Percentiles rank a stretch among this genome's conserved stretches.
Conservation (phyloP, 208 protist species). For the Trypanosoma platydactyli region DNA sequence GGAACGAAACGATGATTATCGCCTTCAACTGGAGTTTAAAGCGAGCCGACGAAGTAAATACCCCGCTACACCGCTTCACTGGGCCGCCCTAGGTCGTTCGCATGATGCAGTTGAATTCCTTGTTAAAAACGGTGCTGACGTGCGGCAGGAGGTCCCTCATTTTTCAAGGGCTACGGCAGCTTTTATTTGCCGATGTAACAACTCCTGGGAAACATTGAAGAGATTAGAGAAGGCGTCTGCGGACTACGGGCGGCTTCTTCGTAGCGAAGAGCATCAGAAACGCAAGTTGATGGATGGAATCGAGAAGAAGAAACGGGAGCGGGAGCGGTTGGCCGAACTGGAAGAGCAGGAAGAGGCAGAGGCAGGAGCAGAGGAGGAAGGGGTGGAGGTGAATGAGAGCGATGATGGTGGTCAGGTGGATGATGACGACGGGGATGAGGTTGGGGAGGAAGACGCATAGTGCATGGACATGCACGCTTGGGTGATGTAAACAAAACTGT, state of each 20-base stretch:
- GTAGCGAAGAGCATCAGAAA: slow-evolving; percentile 38
- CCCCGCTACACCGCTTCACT: slow-evolving; percentile 68
- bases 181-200: slow-evolving; percentile 50
- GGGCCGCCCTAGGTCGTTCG: slow-evolving; percentile 67
- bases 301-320: slow-evolving; percentile 33
- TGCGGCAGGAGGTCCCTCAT: slow-evolving; percentile 27
- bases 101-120: slow-evolving; percentile 61
- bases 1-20: background rate
- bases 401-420: slow-evolving; percentile 15
- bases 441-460: slow-evolving; percentile 5
- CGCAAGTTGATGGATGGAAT: slow-evolving; percentile 30
- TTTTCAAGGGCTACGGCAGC: slow-evolving; percentile 24
- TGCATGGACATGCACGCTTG: background rate
- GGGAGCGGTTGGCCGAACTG: slow-evolving; percentile 28
- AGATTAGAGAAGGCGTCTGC: slow-evolving; percentile 34
- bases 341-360: slow-evolving; percentile 38
- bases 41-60: slow-evolving; percentile 55
- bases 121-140: slow-evolving; percentile 50
- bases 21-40: slow-evolving; percentile 48
- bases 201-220: slow-evolving; percentile 39
- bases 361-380: slow-evolving; percentile 35
- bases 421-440: slow-evolving; percentile 23
- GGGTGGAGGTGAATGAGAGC: slow-evolving; percentile 8
- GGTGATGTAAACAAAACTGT: background rate
- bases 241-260: slow-evolving; percentile 29